Percentiles rank a stretch among this genome's conserved stretches.
phyloP scores from a whole-genome alignment of 2,329 filamentous ascomycete species.

The Cercospora sojina region DNA sequence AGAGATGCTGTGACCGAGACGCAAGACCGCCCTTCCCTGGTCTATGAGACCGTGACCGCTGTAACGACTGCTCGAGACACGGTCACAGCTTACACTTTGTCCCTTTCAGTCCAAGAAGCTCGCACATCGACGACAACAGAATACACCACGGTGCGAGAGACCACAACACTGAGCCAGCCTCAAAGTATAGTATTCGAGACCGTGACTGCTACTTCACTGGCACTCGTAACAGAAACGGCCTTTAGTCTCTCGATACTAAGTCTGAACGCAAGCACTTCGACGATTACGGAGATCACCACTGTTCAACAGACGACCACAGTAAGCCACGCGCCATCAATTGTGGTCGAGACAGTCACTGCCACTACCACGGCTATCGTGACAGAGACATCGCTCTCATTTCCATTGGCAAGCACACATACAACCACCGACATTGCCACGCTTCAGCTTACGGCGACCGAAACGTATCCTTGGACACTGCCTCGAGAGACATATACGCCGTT shows the following conservation, averaged over 20 bases:
- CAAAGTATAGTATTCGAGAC: background rate
- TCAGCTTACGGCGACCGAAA: background rate
- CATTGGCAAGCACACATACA: background rate
- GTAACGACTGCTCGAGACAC: background rate
- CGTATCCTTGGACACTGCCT: background rate
- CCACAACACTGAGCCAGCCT: background rate
- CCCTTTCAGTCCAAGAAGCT: background rate
- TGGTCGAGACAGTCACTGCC: background rate
- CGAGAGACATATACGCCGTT: background rate
- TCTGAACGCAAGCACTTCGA: background rate
- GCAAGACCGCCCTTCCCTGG: background rate
- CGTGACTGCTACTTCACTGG: background rate
- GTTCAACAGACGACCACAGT: background rate
- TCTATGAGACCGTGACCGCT: background rate
- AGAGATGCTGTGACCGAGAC: background rate
- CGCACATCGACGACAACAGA: background rate
- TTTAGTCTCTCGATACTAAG: background rate
- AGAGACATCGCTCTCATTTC: background rate
- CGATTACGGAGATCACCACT: background rate
- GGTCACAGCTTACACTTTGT: background rate
- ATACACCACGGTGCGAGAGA: background rate
- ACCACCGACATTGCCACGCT: background rate
- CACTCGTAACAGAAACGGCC: background rate
- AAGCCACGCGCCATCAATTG: background rate
- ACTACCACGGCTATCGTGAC: background rate